phyloP scores from a whole-genome alignment of 176 grass and related monocot species.

The Luzula sylvatica region DNA sequence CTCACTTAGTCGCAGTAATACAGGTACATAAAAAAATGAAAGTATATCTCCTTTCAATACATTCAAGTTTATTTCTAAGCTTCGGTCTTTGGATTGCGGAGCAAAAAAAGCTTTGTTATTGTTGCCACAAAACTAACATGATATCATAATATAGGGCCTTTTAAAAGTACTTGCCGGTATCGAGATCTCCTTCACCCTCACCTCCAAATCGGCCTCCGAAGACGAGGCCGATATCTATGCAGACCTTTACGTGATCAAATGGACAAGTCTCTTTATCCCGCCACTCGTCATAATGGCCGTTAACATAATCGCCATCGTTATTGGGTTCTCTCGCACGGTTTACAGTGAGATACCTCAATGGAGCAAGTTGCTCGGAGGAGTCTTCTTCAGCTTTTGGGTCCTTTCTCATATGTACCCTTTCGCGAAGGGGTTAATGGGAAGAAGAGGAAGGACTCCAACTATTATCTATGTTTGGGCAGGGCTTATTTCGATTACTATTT shows the following conservation, averaged over 20 bases:
- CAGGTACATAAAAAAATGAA: conserved; percentile 10
- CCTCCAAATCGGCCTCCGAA: conserved; percentile 22
- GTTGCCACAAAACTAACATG: neutral
- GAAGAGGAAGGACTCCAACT: conserved; percentile 16
- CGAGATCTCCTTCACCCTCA: conserved; percentile 38
- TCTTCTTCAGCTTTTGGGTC: conserved; percentile 31
- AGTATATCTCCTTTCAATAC: neutral
- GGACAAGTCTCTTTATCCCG: conserved; percentile 31
- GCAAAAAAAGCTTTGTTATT: neutral
- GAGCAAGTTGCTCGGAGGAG: conserved; percentile 24
- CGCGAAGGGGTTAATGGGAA: conserved; percentile 26
- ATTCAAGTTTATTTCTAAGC: neutral
- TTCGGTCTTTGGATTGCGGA: neutral
- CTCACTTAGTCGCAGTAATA: conserved; percentile 30
- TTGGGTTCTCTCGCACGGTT: conserved; percentile 20
- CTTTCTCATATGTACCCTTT: conserved; percentile 27
- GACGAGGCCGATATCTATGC: conserved; percentile 28
- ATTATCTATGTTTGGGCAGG: conserved; percentile 25
- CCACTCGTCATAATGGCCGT: conserved; percentile 20
- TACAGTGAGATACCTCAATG: conserved; percentile 27
- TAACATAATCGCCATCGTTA: conserved; percentile 19
- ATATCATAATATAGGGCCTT: conserved; percentile 18
- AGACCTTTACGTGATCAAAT: conserved; percentile 30
- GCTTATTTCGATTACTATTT: conserved; percentile 19
- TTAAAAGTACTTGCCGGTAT: conserved; percentile 32